Base-by-base conservation (phyloP, 495 filamentous ascomycete genomes). In the Massariosphaeria phaeospora region DNA sequence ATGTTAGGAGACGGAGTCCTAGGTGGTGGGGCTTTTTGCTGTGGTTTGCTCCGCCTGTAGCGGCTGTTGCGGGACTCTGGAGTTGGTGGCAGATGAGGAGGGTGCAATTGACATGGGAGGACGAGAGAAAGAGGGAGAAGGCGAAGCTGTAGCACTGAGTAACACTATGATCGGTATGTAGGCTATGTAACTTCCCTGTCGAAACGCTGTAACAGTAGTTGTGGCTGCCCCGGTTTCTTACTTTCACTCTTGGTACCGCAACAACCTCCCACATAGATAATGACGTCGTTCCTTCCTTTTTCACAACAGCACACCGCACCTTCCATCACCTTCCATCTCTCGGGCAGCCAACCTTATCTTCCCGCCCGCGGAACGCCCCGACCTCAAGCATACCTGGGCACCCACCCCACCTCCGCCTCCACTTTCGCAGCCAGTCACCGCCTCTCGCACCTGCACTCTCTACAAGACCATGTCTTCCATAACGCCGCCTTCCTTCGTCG, bases 21-120 rank as follows among this genome's bases (percentile, higher is more conserved):
- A 66, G 74, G 45, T 90, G 87, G 88, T 96, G 93, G 93, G 77
- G 74, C 18, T 85, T 80, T 82, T 51, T 84, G 64, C 72, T 93
- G 59, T 75, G 87, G 70, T 63, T 82, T 51, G 79, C 74, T 65
- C 89, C 91, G 64, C 86, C 88, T 18, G 53, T 91, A 48, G 89
- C 79, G 5, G 80, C 80, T 25, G 70, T 73, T 9, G 74, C 79
- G 54, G 89, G 75, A 5, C 65, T 75, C 47, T 85, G 83, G 83
- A 82, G 76, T 62, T 78, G 86, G 59, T 79, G 77, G 68, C 70
- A 77, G 67, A 88, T 84, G 70, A 79, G 79, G 70, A 74, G 70
- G 68, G 78, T 80, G 50, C 81, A 85, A 73, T 77, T 70, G 70
- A 67, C 72, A 45, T 95, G 90, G 90, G 76, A 80, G 66, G 73